These are phyloP conservation scores for Lithohypha guttulata DNA, from an alignment of 2,329 filamentous ascomycete species.

Conservation along the genomic window DNA sequence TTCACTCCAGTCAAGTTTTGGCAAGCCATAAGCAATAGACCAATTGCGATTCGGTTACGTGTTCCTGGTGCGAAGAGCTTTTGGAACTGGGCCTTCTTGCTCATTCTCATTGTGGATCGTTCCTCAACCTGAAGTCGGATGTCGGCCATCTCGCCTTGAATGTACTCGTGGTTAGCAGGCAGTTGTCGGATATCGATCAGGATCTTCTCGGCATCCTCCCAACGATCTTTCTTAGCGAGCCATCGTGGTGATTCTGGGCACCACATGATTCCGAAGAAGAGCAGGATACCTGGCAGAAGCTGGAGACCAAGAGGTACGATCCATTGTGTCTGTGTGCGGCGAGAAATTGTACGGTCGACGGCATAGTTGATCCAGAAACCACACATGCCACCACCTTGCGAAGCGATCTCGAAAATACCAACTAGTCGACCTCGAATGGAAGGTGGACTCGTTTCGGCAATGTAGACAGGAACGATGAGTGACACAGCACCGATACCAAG, in stretches of 20 bases:
- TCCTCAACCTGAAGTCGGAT: conserved; percentile 32
- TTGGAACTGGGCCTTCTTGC: conserved; percentile 6
- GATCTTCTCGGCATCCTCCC: conserved; percentile 50
- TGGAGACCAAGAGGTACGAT: conserved; percentile 56
- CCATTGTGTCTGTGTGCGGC: conserved; percentile 39
- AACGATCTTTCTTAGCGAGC: conserved; percentile 52
- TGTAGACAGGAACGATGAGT: conserved; percentile 51
- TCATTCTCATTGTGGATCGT: neutral
- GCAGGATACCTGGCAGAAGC: conserved; percentile 34
- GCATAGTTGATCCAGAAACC: conserved; percentile 48
- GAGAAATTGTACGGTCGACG: conserved; percentile 33
- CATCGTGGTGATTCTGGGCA: conserved; percentile 27
- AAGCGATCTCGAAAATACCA: conserved; percentile 56
- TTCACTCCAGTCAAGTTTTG: conserved; percentile 41
- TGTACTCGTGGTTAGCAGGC: conserved; percentile 40
- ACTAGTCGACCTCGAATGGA: conserved; percentile 49
- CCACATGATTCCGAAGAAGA: conserved; percentile 24
- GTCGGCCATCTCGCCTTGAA: conserved; percentile 48
- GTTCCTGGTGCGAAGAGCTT: conserved; percentile 43
- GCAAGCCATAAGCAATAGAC: conserved; percentile 42
- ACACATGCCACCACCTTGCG: conserved; percentile 53
- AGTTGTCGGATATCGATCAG: conserved; percentile 49
- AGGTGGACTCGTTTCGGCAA: conserved; percentile 48
- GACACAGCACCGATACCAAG: conserved; percentile 50
- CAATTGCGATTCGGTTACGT: conserved; percentile 44